phyloP scores from a whole-genome alignment of 148 eudicot species.

The Diospyros lotus region DNA sequence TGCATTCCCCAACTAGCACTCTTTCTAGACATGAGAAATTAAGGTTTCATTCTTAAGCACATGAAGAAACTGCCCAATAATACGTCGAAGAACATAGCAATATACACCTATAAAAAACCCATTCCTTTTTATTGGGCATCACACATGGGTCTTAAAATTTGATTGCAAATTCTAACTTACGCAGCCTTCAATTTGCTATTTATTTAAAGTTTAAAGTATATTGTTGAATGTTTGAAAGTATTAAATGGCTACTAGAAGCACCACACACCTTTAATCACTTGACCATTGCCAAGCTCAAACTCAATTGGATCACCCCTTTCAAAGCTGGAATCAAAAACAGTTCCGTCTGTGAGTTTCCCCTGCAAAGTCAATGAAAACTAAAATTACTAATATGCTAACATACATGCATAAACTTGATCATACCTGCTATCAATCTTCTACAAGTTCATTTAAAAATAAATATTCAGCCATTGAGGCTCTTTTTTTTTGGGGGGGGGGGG shows the following conservation, averaged over 20 bases:
- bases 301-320: slow-evolving; percentile 97
- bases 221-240: background rate
- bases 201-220: background rate
- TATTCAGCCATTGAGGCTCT: too few relatives aligned
- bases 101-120: too few relatives aligned
- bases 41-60: background rate
- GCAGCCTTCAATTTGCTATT: background rate
- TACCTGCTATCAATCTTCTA: too few relatives aligned
- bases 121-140: too few relatives aligned
- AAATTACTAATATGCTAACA: background rate
- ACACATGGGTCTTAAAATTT: too few relatives aligned
- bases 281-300: slow-evolving; percentile 89
- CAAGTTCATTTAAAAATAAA: too few relatives aligned
- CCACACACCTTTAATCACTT: slow-evolving; percentile 68
- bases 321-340: slow-evolving; percentile 92
- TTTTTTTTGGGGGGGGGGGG: too few relatives aligned
- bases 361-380: slow-evolving; percentile 27
- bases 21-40: background rate
- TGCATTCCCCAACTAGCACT: background rate
- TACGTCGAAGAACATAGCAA: background rate
- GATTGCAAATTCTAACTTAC: background rate
- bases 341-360: slow-evolving; percentile 98
- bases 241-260: background rate
- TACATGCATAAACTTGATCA: too few relatives aligned
- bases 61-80: background rate